Base-by-base conservation (phyloP, 2,329 filamentous ascomycete genomes). In the Graphilbum fragrans region DNA sequence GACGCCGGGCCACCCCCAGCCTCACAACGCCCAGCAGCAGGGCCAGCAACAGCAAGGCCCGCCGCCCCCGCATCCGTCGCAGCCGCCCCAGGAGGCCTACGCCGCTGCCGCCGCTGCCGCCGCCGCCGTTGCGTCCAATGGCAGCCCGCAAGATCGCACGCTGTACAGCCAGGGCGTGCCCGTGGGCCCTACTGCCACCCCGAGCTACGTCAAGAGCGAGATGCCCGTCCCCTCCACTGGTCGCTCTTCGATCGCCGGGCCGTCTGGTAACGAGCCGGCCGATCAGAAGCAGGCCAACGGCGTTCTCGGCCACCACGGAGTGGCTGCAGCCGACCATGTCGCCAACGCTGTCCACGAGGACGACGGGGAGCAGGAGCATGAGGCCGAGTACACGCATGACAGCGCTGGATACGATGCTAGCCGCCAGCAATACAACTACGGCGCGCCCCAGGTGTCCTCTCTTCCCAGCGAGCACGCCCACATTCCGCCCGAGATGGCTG, bases 381-480 rank as follows among this genome's bases (percentile, higher is more conserved):
- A 85, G 52, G 69, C 79, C 22, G 87, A 94, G 62, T 95, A 94
- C 62, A 87, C 88, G 19, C 87, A 94, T 54, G 80, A 85, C 55
- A 83, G 79, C 57, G 77, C 74, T 44, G 69, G 76, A 33, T 93
- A 93, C 58, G 81, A 82, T 54, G 65, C 75, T 35, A 82, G 72
- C 58, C 82, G 86, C 44, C 70, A 69, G 6, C 46, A 81, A 12
- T 94, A 94, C 63, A 83, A 77, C 53, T 94, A 94, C 63, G 38
- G 42, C 9, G 38, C 44, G n/a, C 70, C 80, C 8, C 72, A 78
- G 17, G 73, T 85, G 25, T 72, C 74, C 18, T 67, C 78, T 14
- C 66, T 90, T 51, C 66, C 80, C 34, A 77, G 72, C 41, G 86
- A 94, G 36, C 80, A 86, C 55, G 60, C 77, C 39, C 86, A 93